Evolutionary conservation across 768 basidiomycete genomes (phyloP), one percentile per base, ranked within the genome.

Genomic region (Tephrocybe sp.): DNA sequence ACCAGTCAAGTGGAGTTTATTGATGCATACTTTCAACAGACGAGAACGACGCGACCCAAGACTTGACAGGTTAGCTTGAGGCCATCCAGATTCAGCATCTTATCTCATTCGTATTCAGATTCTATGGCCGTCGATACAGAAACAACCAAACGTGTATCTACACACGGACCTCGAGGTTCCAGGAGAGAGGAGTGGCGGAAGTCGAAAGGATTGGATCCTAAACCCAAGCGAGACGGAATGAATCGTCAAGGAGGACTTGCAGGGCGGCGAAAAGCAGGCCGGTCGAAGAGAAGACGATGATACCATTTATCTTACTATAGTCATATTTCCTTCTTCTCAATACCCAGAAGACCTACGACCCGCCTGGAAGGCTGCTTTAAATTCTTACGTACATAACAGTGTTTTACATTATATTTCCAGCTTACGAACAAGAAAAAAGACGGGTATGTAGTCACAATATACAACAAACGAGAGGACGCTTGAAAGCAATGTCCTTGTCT

Each of bases 141-240:
- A 38, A 56, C 58, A 49, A 44, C 69, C 4, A 64, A 63, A 41
- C 64, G 63, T 18, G 75, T 93, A 54, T 93, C 92, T 8, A 95
- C 92, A 2, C 89, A 93, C 59, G 92, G 92, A 11, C 79, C 85
- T 2, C 82, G 91, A 26, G 73, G 76, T 42, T 87, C 89, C 40
- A 74, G 92, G 52, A 76, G 89, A 54, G 92, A 92, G 63, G 75
- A 83, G 56, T 95, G 92, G 92, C 73, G 91, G 63, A 70, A 69
- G 48, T 86, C 91, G 19, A 95, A 92, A 64, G 92, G 92, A 25
- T 60, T 89, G 66, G 61, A 71, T 7, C 68, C 82, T 21, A 64
- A 78, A 55, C 73, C 79, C 7, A 73, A 72, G 52, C 63, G 75
- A 8, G 71, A 64, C 32, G 80, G 78, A 27, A 77, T 84, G 75